phyloP scores from a whole-genome alignment of 2,329 filamentous ascomycete genomes.

The Botrytis tulipae region DNA sequence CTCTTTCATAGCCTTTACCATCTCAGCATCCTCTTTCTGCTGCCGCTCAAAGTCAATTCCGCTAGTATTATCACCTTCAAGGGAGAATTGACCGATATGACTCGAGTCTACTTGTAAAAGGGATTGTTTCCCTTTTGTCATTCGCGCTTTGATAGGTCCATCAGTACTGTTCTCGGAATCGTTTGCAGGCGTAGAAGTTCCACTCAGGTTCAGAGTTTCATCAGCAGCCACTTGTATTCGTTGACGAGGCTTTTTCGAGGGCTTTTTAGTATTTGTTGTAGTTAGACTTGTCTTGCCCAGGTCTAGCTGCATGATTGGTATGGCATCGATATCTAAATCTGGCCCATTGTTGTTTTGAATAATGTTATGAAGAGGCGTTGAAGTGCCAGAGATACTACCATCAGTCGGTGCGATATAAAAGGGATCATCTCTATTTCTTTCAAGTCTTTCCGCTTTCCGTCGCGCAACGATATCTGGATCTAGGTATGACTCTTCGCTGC shows the following conservation, averaged over 20 bases:
- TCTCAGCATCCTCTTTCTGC: slow-evolving; percentile 79
- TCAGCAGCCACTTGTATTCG: slow-evolving; percentile 69
- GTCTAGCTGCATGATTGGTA: slow-evolving; percentile 92
- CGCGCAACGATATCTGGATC: slow-evolving; percentile 73
- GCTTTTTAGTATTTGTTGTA: slow-evolving; percentile 38
- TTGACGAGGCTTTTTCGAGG: slow-evolving; percentile 48
- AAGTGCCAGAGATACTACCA: slow-evolving; percentile 55
- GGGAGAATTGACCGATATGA: slow-evolving; percentile 68
- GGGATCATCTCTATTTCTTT: slow-evolving; percentile 87
- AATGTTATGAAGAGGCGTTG: slow-evolving; percentile 78
- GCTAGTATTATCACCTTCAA: slow-evolving; percentile 53
- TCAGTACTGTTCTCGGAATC: slow-evolving; percentile 55
- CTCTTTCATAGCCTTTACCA: slow-evolving; percentile 83
- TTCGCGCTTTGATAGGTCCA: slow-evolving; percentile 48
- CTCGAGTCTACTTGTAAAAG: slow-evolving; percentile 87
- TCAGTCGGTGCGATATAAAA: slow-evolving; percentile 76
- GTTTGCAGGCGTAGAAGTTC: slow-evolving; percentile 48
- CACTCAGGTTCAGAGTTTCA: slow-evolving; percentile 63
- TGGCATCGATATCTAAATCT: slow-evolving; percentile 86
- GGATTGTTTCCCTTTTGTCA: slow-evolving; percentile 53
- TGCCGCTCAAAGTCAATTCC: slow-evolving; percentile 61
- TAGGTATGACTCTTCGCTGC: slow-evolving; percentile 62
- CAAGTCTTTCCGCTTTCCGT: slow-evolving; percentile 71
- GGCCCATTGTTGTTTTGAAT: slow-evolving; percentile 69
- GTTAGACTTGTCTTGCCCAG: slow-evolving; percentile 53